These are phyloP conservation scores for Millerago galiae DNA, from an alignment of 805 yeast genomes.

Conservation along the genomic window DNA sequence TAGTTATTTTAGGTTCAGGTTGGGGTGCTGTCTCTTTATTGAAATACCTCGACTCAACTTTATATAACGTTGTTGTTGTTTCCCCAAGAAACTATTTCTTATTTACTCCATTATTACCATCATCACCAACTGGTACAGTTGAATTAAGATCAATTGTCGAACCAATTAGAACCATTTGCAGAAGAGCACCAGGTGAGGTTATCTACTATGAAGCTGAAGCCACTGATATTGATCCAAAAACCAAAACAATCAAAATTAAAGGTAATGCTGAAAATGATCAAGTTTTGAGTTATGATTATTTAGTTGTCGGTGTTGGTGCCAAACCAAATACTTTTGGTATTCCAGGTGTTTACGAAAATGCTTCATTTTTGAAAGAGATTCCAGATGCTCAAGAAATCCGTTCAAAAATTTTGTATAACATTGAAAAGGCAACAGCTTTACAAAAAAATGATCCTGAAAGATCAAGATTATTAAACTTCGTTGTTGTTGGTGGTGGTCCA, in stretches of 20 bases:
- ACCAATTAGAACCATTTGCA: slow-evolving; percentile 84
- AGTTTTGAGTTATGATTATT: slow-evolving; percentile 65
- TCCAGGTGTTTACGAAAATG: slow-evolving; percentile 83
- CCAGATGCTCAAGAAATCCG: slow-evolving; percentile 81
- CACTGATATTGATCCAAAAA: slow-evolving; percentile 71
- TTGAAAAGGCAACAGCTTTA: slow-evolving; percentile 82
- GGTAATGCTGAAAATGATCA: slow-evolving; percentile 32
- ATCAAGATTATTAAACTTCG: slow-evolving; percentile 76
- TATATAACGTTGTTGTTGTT: slow-evolving; percentile 82
- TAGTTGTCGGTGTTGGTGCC: slow-evolving; percentile 90
- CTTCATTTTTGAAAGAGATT: slow-evolving; percentile 83
- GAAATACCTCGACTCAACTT: slow-evolving; percentile 77
- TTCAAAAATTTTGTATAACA: slow-evolving; percentile 72
- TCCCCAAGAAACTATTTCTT: slow-evolving; percentile 92
- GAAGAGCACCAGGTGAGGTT: slow-evolving; percentile 71
- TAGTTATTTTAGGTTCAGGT: slow-evolving; percentile 78
- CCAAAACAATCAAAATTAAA: slow-evolving; percentile 61
- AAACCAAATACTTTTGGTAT: slow-evolving; percentile 91
- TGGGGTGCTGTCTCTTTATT: slow-evolving; percentile 92
- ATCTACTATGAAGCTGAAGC: slow-evolving; percentile 88
- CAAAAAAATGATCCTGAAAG: slow-evolving; percentile 77
- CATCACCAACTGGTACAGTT: slow-evolving; percentile 90
- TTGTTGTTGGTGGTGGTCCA: slow-evolving; percentile 97
- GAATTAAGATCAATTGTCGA: slow-evolving; percentile 89
- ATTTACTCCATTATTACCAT: slow-evolving; percentile 89